A percentile compares a stretch with the other conserved stretches of the same genome.
Conservation (phyloP, 192 early-diverging fungal species). For the Haplosporangium gracile region DNA sequence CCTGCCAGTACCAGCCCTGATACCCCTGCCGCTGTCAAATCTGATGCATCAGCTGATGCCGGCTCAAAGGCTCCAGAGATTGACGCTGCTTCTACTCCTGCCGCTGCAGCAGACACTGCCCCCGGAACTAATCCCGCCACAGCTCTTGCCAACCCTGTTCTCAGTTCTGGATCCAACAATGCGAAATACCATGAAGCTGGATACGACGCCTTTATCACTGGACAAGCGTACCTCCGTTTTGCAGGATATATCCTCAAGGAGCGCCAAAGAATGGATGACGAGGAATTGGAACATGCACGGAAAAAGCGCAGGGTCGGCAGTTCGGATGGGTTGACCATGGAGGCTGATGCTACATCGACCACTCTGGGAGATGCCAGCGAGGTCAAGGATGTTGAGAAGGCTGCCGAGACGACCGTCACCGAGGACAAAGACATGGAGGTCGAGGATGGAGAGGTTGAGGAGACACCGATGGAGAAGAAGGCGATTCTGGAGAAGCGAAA, state of each 20-base stretch:
- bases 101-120: background rate
- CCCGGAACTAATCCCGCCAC: background rate
- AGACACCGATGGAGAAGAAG: slow-evolving; percentile 37
- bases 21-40: background rate
- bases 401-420: background rate
- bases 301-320: slow-evolving; percentile 26
- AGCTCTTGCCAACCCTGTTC: background rate
- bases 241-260: slow-evolving; percentile 62
- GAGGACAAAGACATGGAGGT: slow-evolving; percentile 8
- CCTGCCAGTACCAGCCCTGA: background rate
- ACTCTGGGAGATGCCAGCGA: background rate
- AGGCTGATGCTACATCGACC: background rate
- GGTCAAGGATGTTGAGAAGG: background rate
- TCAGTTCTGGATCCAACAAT: background rate
- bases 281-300: slow-evolving; percentile 16
- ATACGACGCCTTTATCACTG: slow-evolving; percentile 93
- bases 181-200: slow-evolving; percentile 89
- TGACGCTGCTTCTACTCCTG: slow-evolving; percentile 1
- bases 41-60: background rate
- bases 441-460: slow-evolving; percentile 39
- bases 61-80: background rate
- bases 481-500: slow-evolving; percentile 35
- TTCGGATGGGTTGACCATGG: background rate
- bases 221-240: slow-evolving; percentile 81
- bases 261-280: slow-evolving; percentile 27